phyloP scores from a whole-genome alignment of 108 stramenopile genomes.

The Thalassiosira profunda region DNA sequence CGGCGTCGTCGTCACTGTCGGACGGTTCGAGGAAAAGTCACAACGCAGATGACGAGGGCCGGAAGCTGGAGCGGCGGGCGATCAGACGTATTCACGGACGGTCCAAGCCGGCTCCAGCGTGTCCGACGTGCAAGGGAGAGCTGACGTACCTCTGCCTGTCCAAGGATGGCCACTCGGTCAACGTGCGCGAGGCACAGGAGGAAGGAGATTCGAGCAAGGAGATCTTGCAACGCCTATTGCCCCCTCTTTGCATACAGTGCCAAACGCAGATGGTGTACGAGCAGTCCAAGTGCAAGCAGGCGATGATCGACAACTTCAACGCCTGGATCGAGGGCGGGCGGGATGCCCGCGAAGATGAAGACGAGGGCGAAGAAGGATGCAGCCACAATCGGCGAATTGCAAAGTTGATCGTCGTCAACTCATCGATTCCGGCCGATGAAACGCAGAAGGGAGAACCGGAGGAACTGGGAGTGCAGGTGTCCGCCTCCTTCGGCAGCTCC shows the following conservation, averaged over 20 bases:
- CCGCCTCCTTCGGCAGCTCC: too few relatives aligned
- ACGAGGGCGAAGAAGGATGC: slow-evolving; percentile 5
- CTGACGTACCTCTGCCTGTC: slow-evolving; percentile 15
- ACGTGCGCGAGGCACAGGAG: slow-evolving; percentile 12
- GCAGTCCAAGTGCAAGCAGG: neutral
- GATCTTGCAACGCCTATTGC: neutral
- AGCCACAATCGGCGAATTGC: too few relatives aligned
- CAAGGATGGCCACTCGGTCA: neutral
- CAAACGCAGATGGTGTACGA: slow-evolving; percentile 26
- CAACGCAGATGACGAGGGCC: neutral
- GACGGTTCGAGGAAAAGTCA: neutral
- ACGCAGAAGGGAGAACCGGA: too few relatives aligned
- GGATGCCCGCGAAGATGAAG: neutral
- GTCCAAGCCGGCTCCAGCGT: neutral
- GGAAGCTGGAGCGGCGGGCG: too few relatives aligned
- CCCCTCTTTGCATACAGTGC: slow-evolving; percentile 29
- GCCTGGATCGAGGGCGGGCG: slow-evolving; percentile 12
- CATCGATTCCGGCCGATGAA: too few relatives aligned
- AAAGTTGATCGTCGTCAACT: too few relatives aligned
- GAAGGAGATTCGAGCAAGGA: slow-evolving; percentile 7
- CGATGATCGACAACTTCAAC: slow-evolving; percentile 24
- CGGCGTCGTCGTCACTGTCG: neutral
- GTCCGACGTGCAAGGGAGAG: slow-evolving; percentile 16
- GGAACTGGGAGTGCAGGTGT: too few relatives aligned
- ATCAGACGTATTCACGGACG: neutral